Base-by-base conservation (phyloP, 306 rosid species). In the Oemleria cerasiformis region DNA sequence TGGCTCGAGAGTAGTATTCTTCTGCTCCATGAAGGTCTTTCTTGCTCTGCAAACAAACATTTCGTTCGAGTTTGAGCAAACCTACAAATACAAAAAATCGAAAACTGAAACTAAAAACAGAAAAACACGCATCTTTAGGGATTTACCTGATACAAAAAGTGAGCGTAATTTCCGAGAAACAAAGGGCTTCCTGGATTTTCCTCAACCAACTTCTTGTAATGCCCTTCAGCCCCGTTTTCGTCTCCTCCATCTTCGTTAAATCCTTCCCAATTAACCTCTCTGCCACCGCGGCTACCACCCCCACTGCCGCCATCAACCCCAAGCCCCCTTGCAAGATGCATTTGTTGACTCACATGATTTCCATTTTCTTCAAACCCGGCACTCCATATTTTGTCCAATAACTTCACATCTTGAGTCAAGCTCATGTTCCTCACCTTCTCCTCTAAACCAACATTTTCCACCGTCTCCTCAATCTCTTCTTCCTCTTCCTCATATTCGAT, bases 131-230 rank as follows among this genome's bases (percentile, higher is more conserved):
- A 30, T 30, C 36, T 30, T 30, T 2, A 30, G 36, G 36, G 36
- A 48, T 63, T 75, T 62, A 82, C 98, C 96, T 87, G 83, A 77
- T 82, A 85, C 70, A 94, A 42, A 73, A 80, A 88, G 7, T 86
- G 81, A 39, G 99, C 99, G 82, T 91, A 91, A 67, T 94, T 94
- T 70, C 96, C 81, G 21, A 91, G 86, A 70, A 91, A 85, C 85
- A 94, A 82, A 2, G 99, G 75, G 65, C 86, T 82, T 7, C 92
- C 91, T 1, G 97, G 99, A 80, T 91, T 88, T 84, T 85, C 88
- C 76, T 83, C 82, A 51, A 91, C 86, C 95, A 87, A 80, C 69
- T 63, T 89, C 86, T 82, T 87, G 76, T 91, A 79, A 65, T 88
- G 77, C 75, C 81, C 92, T 68, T 91, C 96, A 73, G 80, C 85